Base-by-base conservation (phyloP, 1,284 basidiomycete species). In the Ceratobasidium sp. region DNA sequence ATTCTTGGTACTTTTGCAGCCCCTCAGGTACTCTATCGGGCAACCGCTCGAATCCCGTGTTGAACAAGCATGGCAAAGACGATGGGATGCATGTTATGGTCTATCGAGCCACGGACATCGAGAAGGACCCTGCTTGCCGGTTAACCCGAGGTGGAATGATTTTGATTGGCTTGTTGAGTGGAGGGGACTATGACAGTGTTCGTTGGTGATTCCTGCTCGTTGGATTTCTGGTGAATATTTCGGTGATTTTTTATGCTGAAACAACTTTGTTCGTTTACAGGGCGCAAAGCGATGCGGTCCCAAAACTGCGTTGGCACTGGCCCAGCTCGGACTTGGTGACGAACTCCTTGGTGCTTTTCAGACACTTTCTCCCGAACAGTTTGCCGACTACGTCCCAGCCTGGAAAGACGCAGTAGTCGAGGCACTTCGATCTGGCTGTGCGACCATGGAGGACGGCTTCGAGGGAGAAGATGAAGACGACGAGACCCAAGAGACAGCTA, bases 141-240 rank as follows among this genome's bases (percentile, higher is more conserved):
- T 88, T 97, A 78, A 90, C 90, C 52, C 89, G 90, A 1, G 89
- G 92, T 41, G 96, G 93, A 0, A 87, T 97, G 82, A 92, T 98
- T 59, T 89, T 98, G 30, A 91, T 97, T 60, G 97, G 93, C 0
- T 87, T 98, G 3, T 87, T 97, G 81, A 90, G 91, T 12, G 97
- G 97, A 0, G 97, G 96, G 0, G 97, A 99, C 84, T 99, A 98
- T 82, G 89, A 93, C 74, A 89, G 90, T 46, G 91, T 75, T n/a
- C 48, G 71, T 88, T 41, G 82, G 79, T 2, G 80, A 60, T 14
- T 68, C 65, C 38, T 62, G 16, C 38, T 23, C 14, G 10, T 27
- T 10, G 8, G n/a, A 3, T 57, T 23, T 27, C 23, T 59, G 18
- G n/a, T 23, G 23, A 33, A 64, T 20, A 16, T 57, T 30, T 52